Percentiles rank a stretch among this genome's conserved stretches.
Evolutionary conservation across 2,329 filamentous ascomycete genomes (phyloP).

Genomic region (Trichoderma sp.): DNA sequence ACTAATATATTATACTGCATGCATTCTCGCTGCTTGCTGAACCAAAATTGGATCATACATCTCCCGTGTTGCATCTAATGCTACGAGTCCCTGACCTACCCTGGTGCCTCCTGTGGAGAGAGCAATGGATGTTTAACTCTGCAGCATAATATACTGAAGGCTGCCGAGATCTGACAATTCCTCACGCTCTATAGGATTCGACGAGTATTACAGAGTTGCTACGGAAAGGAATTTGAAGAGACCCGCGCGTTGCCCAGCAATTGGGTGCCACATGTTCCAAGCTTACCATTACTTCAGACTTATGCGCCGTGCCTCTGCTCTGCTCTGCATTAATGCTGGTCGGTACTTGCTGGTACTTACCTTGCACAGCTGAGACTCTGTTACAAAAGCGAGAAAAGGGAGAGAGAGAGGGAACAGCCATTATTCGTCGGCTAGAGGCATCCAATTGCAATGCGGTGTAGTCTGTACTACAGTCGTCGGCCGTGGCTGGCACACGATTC

Average conservation of each 20-base stretch:
- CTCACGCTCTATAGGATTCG: not conserved
- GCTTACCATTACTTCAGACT: not conserved
- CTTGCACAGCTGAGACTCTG: not conserved
- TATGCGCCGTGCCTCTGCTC: not conserved
- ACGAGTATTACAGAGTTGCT: not conserved
- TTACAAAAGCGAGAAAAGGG: not conserved
- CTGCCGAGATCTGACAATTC: not conserved
- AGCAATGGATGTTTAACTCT: not conserved
- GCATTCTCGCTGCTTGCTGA: not conserved
- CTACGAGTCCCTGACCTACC: too few relatives aligned
- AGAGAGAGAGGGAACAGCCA: not conserved
- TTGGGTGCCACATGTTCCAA: not conserved
- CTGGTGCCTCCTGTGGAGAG: too few relatives aligned
- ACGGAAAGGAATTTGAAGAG: not conserved
- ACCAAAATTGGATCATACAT: not conserved
- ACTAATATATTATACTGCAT: not conserved
- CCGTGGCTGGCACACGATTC: not conserved
- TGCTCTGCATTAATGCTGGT: not conserved
- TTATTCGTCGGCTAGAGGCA: not conserved
- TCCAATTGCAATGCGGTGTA: not conserved
- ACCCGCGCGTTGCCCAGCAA: conserved; percentile 3
- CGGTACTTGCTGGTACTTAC: not conserved
- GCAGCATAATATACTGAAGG: not conserved
- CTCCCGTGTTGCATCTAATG: too few relatives aligned
- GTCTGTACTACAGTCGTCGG: not conserved